Percentiles rank a stretch among this genome's conserved stretches.
These are phyloP conservation scores for Cyclospora cayetanensis DNA, from an alignment of 169 alveolate genomes.

Conservation along the genomic window DNA sequence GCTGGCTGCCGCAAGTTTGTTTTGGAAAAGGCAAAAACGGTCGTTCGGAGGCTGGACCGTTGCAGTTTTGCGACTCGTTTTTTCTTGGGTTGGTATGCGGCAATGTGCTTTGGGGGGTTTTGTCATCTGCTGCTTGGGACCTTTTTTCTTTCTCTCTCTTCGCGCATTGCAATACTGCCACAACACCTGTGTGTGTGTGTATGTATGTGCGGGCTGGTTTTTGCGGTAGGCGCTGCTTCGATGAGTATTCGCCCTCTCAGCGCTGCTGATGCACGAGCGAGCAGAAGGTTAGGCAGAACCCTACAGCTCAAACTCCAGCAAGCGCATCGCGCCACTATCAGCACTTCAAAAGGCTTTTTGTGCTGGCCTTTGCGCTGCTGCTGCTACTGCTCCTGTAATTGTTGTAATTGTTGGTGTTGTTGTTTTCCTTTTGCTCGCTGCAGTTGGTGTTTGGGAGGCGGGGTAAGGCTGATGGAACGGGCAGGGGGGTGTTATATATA, in stretches of 20 bases:
- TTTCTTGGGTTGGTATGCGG: no score
- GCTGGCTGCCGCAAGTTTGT: background rate
- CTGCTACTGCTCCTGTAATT: background rate
- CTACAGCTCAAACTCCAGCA: background rate
- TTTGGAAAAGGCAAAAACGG: background rate
- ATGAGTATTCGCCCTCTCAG: background rate
- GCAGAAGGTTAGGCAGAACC: background rate
- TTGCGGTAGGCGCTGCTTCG: background rate
- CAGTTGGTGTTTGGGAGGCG: background rate
- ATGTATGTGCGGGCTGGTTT: background rate
- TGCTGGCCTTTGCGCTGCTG: background rate
- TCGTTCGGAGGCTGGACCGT: background rate
- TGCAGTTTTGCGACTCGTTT: no score
- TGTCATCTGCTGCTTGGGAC: no score
- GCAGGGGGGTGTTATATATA: no score
- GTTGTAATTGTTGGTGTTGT: background rate
- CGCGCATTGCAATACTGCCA: background rate
- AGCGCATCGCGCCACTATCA: background rate
- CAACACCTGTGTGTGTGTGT: background rate
- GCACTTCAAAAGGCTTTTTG: no score
- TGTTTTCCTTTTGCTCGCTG: background rate
- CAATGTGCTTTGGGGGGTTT: no score
- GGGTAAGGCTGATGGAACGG: no score
- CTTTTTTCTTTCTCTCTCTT: no score
- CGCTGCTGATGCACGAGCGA: background rate